These are phyloP conservation scores for Paramecium sonneborni DNA, from an alignment of 73 alveolate species.

Conservation along the genomic window DNA sequence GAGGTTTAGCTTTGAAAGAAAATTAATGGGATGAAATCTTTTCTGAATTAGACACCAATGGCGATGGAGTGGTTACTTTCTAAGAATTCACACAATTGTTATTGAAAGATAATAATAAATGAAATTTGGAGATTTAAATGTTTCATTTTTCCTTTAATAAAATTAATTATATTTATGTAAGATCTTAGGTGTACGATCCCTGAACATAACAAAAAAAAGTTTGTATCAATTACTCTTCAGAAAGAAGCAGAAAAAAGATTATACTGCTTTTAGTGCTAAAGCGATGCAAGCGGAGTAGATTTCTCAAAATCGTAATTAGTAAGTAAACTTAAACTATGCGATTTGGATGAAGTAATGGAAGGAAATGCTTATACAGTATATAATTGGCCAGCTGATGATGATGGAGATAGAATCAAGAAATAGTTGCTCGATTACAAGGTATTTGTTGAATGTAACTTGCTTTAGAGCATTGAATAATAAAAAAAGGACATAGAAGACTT, in stretches of 20 bases:
- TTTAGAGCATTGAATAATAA: conserved; percentile 23
- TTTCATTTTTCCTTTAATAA: neutral
- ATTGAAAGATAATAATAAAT: neutral
- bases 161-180: conserved; percentile 6
- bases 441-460: conserved; percentile 13
- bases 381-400: conserved; percentile 56
- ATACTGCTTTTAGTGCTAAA: conserved; percentile 11
- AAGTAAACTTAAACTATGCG: neutral
- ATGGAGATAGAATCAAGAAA: neutral
- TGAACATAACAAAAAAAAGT: conserved; percentile 39
- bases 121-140: neutral
- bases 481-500: conserved; percentile 37
- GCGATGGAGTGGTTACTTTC: conserved; percentile 4
- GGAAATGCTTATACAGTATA: conserved; percentile 15
- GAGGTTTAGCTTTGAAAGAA: neutral
- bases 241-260: conserved; percentile 24
- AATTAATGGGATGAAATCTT: neutral
- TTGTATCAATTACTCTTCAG: conserved; percentile 13
- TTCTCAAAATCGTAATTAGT: neutral
- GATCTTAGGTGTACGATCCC: conserved; percentile 18
- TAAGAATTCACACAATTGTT: neutral
- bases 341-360: conserved; percentile 52
- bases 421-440: neutral
- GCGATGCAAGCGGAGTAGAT: neutral
- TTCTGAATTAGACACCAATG: neutral